Conservation (phyloP, 140 eudicot species). For the Anethum foeniculum region DNA sequence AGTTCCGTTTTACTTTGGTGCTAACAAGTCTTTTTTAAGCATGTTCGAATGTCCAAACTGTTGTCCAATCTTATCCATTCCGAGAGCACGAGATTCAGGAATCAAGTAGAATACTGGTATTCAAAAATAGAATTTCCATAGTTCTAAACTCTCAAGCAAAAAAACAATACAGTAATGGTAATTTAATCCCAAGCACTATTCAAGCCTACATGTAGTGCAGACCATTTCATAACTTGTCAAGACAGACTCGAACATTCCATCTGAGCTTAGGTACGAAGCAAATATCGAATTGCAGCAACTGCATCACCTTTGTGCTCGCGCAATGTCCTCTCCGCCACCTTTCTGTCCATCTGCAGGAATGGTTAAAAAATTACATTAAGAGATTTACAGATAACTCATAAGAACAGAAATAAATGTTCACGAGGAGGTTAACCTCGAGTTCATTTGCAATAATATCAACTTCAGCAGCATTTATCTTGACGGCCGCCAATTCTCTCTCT, state of each 20-base stretch:
- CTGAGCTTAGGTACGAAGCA: conserved; percentile 29
- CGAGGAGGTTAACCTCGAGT: conserved; percentile 54
- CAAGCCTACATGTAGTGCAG: neutral
- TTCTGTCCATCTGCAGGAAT: conserved; percentile 69
- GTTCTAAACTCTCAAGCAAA: neutral
- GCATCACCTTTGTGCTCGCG: conserved; percentile 98
- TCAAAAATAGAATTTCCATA: neutral
- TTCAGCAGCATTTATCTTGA: conserved; percentile 83
- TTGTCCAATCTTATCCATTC: neutral
- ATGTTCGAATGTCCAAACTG: neutral
- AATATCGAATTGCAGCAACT: conserved; percentile 82
- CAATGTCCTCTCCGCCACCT: conserved; percentile 90
- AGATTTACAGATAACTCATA: neutral
- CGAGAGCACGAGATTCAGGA: neutral
- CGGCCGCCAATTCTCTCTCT: conserved; percentile 99
- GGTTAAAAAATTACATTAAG: neutral
- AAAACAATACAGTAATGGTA: neutral
- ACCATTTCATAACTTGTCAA: neutral
- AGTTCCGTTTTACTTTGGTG: neutral
- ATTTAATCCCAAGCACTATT: neutral
- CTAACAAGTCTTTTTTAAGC: too few relatives aligned
- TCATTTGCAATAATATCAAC: conserved; percentile 88
- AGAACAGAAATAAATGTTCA: neutral
- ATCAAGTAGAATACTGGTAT: neutral
- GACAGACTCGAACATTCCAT: neutral